phyloP scores from a whole-genome alignment of 2,329 filamentous ascomycete genomes.

The Ophiosphaerella herpotricha region DNA sequence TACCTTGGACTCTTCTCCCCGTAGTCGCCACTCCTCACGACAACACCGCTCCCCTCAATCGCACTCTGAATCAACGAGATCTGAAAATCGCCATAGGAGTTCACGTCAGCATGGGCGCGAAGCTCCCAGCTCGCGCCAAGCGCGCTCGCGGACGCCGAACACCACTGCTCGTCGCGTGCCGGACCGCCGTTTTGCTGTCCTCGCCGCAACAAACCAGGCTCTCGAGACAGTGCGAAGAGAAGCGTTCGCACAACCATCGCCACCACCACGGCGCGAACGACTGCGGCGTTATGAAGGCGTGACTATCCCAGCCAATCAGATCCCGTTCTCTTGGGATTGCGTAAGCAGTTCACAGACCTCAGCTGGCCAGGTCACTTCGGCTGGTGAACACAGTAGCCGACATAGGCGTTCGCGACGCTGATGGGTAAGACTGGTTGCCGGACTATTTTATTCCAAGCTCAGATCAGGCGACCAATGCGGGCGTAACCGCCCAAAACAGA shows the following conservation, averaged over 20 bases:
- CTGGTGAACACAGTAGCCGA: conserved; percentile 29
- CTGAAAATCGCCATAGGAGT: conserved; percentile 32
- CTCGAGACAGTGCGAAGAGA: conserved; percentile 42
- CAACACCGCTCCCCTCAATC: conserved; percentile 25
- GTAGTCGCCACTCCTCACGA: conserved; percentile 34
- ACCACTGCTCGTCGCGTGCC: conserved; percentile 38
- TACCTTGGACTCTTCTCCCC: conserved; percentile 33
- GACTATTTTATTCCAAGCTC: too few species aligned
- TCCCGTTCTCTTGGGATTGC: conserved; percentile 46
- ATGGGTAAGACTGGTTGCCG: not conserved
- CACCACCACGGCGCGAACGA: conserved; percentile 38
- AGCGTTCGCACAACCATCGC: conserved; percentile 42
- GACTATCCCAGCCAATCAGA: conserved; percentile 33
- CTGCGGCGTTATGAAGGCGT: conserved; percentile 40
- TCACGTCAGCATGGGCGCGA: conserved; percentile 36
- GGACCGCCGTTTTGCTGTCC: conserved; percentile 45
- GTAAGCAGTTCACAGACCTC: conserved; percentile 42
- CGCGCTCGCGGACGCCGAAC: conserved; percentile 40
- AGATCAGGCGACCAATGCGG: too few species aligned
- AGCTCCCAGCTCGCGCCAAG: conserved; percentile 25
- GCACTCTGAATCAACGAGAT: conserved; percentile 20
- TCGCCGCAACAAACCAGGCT: conserved; percentile 44
- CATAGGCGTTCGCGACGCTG: conserved; percentile 33
- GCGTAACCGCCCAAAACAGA: too few species aligned
- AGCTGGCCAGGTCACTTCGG: conserved; percentile 15